Conservation (phyloP, 169 alveolate genomes). For the Plasmodium vinckei region DNA sequence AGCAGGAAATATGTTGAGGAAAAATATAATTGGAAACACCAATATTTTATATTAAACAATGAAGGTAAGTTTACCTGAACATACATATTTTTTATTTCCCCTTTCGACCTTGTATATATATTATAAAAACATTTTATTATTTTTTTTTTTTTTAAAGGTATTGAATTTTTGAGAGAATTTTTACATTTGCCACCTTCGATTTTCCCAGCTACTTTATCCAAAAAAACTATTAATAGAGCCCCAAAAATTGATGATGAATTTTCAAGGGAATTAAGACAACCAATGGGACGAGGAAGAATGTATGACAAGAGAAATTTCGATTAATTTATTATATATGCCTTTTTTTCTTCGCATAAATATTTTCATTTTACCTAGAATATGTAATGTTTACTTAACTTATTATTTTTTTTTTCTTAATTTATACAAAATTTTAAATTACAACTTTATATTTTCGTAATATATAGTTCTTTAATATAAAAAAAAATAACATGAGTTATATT, state of each 20-base stretch:
- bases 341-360: not conserved
- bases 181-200: slow-evolving; percentile 94
- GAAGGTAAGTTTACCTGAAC: slow-evolving; percentile 79
- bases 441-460: not conserved
- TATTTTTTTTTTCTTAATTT: not conserved
- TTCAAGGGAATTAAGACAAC: slow-evolving; percentile 58
- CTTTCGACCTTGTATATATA: not conserved
- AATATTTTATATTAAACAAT: slow-evolving; percentile 90
- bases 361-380: not conserved
- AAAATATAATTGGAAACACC: slow-evolving; percentile 93
- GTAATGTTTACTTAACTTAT: not conserved
- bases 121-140: not conserved
- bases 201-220: slow-evolving; percentile 95
- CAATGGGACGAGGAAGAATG: slow-evolving; percentile 74
- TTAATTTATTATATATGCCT: not conserved
- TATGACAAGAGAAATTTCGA: slow-evolving; percentile 46
- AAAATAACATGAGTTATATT: too few species aligned
- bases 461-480: not conserved
- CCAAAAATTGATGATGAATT: slow-evolving; percentile 74
- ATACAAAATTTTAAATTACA: not conserved
- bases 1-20: slow-evolving; percentile 92
- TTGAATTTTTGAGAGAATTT: slow-evolving; percentile 89
- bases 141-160: slow-evolving; percentile 63
- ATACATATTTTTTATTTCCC: not conserved
- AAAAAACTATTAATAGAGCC: slow-evolving; percentile 84